Percentiles rank a stretch among this genome's conserved stretches.
Conservation (phyloP, 1,139 yeast species). For the Diutina neorugosa region DNA sequence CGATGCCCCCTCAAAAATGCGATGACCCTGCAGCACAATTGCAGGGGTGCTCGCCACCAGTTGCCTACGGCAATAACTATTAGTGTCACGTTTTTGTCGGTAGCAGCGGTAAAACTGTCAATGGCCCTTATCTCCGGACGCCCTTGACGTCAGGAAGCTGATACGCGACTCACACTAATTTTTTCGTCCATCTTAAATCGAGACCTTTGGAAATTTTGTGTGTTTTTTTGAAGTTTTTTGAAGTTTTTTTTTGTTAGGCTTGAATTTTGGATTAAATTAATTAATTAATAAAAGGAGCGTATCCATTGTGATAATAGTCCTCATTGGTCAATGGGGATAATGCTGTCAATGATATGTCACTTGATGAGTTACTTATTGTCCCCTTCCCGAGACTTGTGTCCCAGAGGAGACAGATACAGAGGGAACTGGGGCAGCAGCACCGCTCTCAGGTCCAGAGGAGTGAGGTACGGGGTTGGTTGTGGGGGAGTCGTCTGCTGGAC, state of each 20-base stretch:
- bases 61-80: not conserved
- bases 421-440: slow-evolving; percentile 4
- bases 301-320: not conserved
- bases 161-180: not conserved
- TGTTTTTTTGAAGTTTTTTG: too few relatives aligned
- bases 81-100: not conserved
- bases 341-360: not conserved
- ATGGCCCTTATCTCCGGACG: not conserved
- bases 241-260: too few relatives aligned
- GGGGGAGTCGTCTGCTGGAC: not conserved
- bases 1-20: not conserved
- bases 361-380: not conserved
- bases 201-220: not conserved
- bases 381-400: not conserved
- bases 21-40: not conserved
- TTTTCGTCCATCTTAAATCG: too few relatives aligned
- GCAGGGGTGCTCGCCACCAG: not conserved
- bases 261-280: too few relatives aligned
- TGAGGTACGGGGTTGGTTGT: not conserved
- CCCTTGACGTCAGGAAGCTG: not conserved
- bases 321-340: not conserved
- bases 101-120: not conserved
- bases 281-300: not conserved
- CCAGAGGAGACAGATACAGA: not conserved
- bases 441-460: not conserved